phyloP scores from a whole-genome alignment of 192 early-diverging fungal species.

The Mortierella antarctica region DNA sequence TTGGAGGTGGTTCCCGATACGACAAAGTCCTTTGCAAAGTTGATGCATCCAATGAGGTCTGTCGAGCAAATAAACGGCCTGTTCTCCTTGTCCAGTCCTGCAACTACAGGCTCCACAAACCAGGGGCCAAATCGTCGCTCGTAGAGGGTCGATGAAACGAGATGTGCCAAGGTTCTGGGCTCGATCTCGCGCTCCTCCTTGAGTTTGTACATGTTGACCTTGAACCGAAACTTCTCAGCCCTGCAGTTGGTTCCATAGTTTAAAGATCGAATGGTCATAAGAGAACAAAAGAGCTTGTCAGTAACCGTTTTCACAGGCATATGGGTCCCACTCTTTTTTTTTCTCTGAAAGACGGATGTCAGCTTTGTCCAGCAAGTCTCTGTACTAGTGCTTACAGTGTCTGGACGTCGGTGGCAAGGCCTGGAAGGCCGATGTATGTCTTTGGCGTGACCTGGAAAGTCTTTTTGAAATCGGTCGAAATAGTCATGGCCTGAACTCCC shows the following conservation, averaged over 20 bases:
- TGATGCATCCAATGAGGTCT: conserved; percentile 96
- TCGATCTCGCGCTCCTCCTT: conserved; percentile 96
- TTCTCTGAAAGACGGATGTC: not conserved
- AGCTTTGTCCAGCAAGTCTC: not conserved
- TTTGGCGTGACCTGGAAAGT: conserved; percentile 89
- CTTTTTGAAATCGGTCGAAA: conserved; percentile 96
- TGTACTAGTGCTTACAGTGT: conserved; percentile 77
- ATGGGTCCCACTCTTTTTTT: not conserved
- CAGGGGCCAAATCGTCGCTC: conserved; percentile 95
- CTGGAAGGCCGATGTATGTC: conserved; percentile 89
- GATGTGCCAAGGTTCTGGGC: conserved; percentile 90
- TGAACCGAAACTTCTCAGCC: conserved; percentile 89
- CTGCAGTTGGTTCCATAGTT: conserved; percentile 51
- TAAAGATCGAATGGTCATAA: not conserved
- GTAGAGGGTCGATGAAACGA: conserved; percentile 97
- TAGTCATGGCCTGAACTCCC: conserved; percentile 91
- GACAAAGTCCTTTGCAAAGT: conserved; percentile 94
- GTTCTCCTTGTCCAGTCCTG: conserved; percentile 91
- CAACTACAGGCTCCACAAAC: conserved; percentile 94
- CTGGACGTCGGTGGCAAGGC: conserved; percentile 96
- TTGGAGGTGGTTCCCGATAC: conserved; percentile 89
- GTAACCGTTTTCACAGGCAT: not conserved
- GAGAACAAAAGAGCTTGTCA: not conserved
- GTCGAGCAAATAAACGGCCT: conserved; percentile 93
- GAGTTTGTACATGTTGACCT: conserved; percentile 96